Conservation (phyloP, 2,329 filamentous ascomycete species). For the Sclerotinia minor region DNA sequence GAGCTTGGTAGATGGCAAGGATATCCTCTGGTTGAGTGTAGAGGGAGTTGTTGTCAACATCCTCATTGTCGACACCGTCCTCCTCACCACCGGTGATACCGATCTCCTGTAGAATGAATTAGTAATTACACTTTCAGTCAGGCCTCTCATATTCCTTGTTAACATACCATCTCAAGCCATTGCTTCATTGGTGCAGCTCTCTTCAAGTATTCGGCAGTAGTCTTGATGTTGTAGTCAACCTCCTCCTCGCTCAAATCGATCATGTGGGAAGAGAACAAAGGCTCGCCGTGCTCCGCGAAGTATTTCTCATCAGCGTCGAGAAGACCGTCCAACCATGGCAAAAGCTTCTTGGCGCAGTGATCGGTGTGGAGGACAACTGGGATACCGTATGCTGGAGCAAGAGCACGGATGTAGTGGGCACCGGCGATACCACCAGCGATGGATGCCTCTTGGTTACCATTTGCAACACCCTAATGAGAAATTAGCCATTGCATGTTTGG, state of each 20-base stretch:
- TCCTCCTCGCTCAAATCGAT: conserved; percentile 94
- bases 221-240: conserved; percentile 87
- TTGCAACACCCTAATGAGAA: conserved; percentile 66
- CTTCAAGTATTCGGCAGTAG: conserved; percentile 90
- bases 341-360: conserved; percentile 99
- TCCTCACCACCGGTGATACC: conserved; percentile 97
- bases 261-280: conserved; percentile 97
- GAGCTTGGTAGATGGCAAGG: conserved; percentile 83
- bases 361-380: conserved; percentile 96
- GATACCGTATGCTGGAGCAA: conserved; percentile 84
- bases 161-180: conserved; percentile 91
- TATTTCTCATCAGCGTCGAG: conserved; percentile 89
- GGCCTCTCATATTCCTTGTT: background rate
- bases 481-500: conserved; percentile 24
- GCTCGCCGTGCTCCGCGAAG: conserved; percentile 91
- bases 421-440: conserved; percentile 84
- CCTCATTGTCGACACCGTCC: conserved; percentile 98
- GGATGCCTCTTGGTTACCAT: conserved; percentile 81
- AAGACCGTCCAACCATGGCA: conserved; percentile 97
- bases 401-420: conserved; percentile 87
- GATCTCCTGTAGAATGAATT: conserved; percentile 58
- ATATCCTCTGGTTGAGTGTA: conserved; percentile 99
- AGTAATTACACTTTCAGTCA: conserved; percentile 16
- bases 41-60: conserved; percentile 92
- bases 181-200: conserved; percentile 95